Evolutionary conservation across 129 eudicot species (phyloP), one percentile per base, ranked within the genome.

Genomic region (Ambrosia trifida): DNA sequence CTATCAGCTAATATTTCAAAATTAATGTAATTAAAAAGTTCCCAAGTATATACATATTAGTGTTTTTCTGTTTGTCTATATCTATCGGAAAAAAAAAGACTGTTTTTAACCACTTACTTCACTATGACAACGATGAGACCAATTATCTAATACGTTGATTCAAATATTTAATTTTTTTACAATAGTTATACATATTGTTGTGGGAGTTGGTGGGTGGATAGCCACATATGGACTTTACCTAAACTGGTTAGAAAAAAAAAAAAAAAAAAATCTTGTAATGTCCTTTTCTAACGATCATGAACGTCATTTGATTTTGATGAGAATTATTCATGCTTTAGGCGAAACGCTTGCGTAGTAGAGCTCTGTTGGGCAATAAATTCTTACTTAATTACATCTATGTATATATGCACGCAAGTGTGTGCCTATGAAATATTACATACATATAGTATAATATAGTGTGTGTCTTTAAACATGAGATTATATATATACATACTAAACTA

Each of bases 141-240:
- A 54, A 54, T n/a, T n/a, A n/a, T 2, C 9, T 19, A 54, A 54
- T 54, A 54, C 58, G 30, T 17, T 6, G 5, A 51, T 51, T 9
- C 14, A 12, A 54, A 10, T 20, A 28, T 54, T n/a, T n/a, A n/a
- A n/a, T n/a, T 32, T 12, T 54, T 54, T 20, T 57, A 24, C 7
- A 5, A 35, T 24, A 52, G 64, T 38, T 11, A 52, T 52, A 54
- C 32, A 52, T 64, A 40, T 28, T 14, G 56, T 74, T 74, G 50
- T 2, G 20, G 72, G 54, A 70, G 64, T 74, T 1, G 78, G 78
- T 74, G 72, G 17, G 78, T 64, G 64, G 72, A 35, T 51, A 18
- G 28, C 54, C 65, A 52, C 56, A 32, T 6, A 13, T 52, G 24
- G 79, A 74, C 71, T 64, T 49, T 35, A 38, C 35, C 4, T 31